These are phyloP conservation scores for Massarina eburnea DNA, from an alignment of 2,329 filamentous ascomycete species.

Conservation along the genomic window DNA sequence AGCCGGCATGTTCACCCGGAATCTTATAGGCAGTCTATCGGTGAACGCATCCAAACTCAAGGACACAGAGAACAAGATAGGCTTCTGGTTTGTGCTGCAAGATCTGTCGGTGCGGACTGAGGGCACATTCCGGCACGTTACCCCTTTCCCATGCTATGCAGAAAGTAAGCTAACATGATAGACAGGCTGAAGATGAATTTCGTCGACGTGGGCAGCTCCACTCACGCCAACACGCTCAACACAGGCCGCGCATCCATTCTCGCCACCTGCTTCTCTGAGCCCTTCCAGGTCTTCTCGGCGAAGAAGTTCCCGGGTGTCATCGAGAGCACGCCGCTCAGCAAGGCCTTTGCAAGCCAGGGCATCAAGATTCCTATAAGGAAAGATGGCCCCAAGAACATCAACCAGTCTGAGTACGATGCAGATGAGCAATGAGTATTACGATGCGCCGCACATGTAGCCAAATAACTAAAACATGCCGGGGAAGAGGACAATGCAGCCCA, in stretches of 20 bases:
- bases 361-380: conserved; percentile 97
- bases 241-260: conserved; percentile 78
- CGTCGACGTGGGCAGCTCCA: conserved; percentile 72
- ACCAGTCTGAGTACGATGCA: conserved; percentile 48
- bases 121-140: conserved; percentile 78
- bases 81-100: conserved; percentile 96
- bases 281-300: conserved; percentile 91
- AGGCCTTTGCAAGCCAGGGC: conserved; percentile 88
- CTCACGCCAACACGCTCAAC: conserved; percentile 60
- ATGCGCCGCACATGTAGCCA: too few species aligned
- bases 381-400: conserved; percentile 63
- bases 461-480: too few species aligned
- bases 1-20: conserved; percentile 88
- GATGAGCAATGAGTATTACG: conserved; percentile 44
- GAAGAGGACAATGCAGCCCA: too few species aligned
- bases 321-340: conserved; percentile 87
- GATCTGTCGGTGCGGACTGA: conserved; percentile 94
- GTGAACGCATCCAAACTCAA: conserved; percentile 84
- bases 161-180: conserved; percentile 11
- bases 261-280: conserved; percentile 81
- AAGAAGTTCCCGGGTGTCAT: conserved; percentile 99
- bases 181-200: conserved; percentile 71
- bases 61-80: conserved; percentile 76
- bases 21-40: conserved; percentile 88
- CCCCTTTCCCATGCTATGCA: background rate